A percentile compares a stretch with the other conserved stretches of the same genome.
These are phyloP conservation scores for Orbilia oligospora DNA, from an alignment of 2,329 filamentous ascomycete genomes.

Conservation along the genomic window DNA sequence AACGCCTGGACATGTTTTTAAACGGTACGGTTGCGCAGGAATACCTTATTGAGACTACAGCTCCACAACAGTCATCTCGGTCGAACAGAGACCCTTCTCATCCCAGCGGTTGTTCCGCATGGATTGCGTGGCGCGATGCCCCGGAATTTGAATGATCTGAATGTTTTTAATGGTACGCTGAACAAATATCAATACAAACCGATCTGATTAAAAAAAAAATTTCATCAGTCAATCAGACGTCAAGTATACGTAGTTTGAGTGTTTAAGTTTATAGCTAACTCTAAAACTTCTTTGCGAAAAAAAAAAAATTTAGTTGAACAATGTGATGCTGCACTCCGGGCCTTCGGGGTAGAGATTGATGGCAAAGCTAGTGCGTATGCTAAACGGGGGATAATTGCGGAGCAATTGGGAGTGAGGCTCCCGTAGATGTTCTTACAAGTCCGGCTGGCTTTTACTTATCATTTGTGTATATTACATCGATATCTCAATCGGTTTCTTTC, in stretches of 20 bases:
- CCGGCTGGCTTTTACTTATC: too few species aligned
- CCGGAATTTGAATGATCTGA: not conserved
- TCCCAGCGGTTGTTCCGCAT: not conserved
- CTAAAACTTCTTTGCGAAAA: not conserved
- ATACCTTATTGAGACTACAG: not conserved
- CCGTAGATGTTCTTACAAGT: not conserved
- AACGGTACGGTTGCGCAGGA: not conserved
- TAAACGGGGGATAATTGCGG: not conserved
- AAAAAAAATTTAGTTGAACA: not conserved
- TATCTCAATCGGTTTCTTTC: too few species aligned
- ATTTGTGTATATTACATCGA: too few species aligned
- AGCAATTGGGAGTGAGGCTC: conserved; percentile 6
- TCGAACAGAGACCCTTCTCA: not conserved
- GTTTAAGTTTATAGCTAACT: too few species aligned
- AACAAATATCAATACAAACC: too few species aligned
- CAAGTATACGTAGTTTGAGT: too few species aligned
- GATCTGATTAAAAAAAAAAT: too few species aligned
- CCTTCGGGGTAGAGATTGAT: not conserved
- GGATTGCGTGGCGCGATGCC: not conserved
- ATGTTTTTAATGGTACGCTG: not conserved
- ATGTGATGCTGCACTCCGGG: not conserved
- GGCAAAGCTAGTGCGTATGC: conserved; percentile 2
- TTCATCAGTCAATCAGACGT: too few species aligned
- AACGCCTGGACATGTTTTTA: too few species aligned
- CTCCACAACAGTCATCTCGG: not conserved